A percentile compares a stretch with the other conserved stretches of the same genome.
Evolutionary conservation across 2,329 filamentous ascomycete species (phyloP).

Genomic region (Penicillium sp.): DNA sequence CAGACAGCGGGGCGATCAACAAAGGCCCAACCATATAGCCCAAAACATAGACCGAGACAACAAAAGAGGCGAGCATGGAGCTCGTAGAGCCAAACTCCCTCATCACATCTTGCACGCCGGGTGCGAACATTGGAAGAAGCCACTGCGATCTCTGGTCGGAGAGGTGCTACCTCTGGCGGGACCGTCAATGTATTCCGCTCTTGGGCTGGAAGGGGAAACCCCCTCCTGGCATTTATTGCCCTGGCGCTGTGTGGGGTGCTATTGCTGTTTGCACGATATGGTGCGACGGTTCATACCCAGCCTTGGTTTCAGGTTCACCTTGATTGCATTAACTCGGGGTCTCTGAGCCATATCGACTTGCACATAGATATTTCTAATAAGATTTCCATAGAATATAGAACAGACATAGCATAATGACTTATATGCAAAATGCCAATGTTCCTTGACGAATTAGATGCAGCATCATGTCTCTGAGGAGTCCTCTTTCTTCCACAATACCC

Average conservation of each 20-base stretch:
- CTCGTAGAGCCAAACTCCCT: too few species aligned
- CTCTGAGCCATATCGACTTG: too few species aligned
- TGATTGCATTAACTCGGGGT: neutral
- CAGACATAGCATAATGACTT: neutral
- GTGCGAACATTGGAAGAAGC: too few species aligned
- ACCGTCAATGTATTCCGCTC: conserved; percentile 39
- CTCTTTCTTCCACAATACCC: conserved; percentile 63
- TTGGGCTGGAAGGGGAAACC: conserved; percentile 46
- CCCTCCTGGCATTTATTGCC: conserved; percentile 46
- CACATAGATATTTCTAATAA: neutral
- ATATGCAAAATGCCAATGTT: neutral
- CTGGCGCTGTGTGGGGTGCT: conserved; percentile 42
- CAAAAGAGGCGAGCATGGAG: too few species aligned
- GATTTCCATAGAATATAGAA: neutral
- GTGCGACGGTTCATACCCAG: neutral
- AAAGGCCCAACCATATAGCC: too few species aligned
- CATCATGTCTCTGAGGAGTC: neutral
- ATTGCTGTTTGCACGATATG: conserved; percentile 46
- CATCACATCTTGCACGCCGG: too few species aligned
- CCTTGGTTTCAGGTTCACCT: neutral
- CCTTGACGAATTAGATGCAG: neutral
- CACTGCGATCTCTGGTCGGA: conserved; percentile 53
- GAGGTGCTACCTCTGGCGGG: conserved; percentile 49
- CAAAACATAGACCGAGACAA: too few species aligned
- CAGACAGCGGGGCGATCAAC: too few species aligned